Evolutionary conservation across 202 grass and related monocot species (phyloP).

Genomic region (Digitaria exilis): DNA sequence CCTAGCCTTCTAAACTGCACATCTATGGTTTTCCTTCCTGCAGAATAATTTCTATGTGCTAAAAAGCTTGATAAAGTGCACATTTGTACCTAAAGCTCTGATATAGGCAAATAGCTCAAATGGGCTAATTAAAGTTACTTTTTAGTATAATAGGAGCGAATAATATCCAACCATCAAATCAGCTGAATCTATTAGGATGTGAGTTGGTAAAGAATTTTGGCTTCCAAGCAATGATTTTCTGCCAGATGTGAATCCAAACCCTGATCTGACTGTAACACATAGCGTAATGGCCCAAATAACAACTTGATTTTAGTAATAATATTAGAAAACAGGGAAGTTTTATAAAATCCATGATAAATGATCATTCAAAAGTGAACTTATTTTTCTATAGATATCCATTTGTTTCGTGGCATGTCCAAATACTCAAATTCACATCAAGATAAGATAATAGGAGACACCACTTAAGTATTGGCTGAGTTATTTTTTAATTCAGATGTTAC

Average conservation of each 20-base stretch:
- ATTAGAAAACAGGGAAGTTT: background rate
- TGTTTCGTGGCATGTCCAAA: background rate
- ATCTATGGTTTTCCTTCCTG: background rate
- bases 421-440: slow-evolving; percentile 8
- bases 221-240: slow-evolving; percentile 15
- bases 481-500: slow-evolving; percentile 7
- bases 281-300: background rate
- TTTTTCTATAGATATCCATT: background rate
- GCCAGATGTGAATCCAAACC: slow-evolving; percentile 2
- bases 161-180: slow-evolving; percentile 6
- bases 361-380: background rate
- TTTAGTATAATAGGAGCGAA: slow-evolving; percentile 1
- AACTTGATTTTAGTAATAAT: background rate
- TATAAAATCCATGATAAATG: background rate
- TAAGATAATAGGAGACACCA: background rate
- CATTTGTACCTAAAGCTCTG: background rate
- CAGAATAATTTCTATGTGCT: background rate
- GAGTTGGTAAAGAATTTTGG: background rate
- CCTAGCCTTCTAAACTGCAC: background rate
- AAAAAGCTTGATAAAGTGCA: slow-evolving; percentile 1
- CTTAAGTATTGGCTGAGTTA: background rate
- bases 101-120: background rate
- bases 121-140: background rate
- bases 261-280: background rate
- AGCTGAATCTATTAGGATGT: slow-evolving; percentile 3